Evolutionary conservation across 2,329 filamentous ascomycete species (phyloP), one percentile per base, ranked within the genome.

Genomic region (Aciculosporium take): DNA sequence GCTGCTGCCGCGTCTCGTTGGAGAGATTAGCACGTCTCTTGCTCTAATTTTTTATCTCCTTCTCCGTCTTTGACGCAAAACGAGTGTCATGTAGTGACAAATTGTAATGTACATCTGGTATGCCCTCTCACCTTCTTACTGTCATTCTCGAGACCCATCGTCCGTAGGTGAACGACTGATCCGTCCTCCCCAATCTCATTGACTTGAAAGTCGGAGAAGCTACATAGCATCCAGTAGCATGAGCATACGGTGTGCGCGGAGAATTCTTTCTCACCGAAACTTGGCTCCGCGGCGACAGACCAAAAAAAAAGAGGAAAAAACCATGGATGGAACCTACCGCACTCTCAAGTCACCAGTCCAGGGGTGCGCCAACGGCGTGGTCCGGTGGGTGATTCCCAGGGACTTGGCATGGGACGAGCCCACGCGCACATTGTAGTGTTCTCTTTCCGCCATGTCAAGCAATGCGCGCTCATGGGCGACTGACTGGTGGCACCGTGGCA

Each of bases 191-290:
- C 66, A 47, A 95, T 89, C 60, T 95, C 88, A 55, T 94, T 88
- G 51, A 95, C 88, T 51, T 91, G 68, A 53, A 95, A 95, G 58
- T 95, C 88, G 4, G 87, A 89, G 60, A 88, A 95, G 49, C 85
- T 76, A 38, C 3, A 2, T 5, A 10, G 17, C n/a, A 12, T 24
- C 38, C 8, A 37, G 28, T 33, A 4, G n/a, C 21, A 28, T 12
- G 7, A 12, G 9, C 17, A 17, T 27, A 23, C 9, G n/a, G n/a
- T n/a, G n/a, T n/a, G n/a, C n/a, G n/a, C n/a, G n/a, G n/a, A n/a
- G n/a, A 1, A 21, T n/a, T 2, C 3, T 7, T 15, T 21, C 18
- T 35, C 18, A 18, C 12, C 24, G 4, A 27, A 13, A 13, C 17
- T 10, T 25, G 21, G 13, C 31, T n/a, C n/a, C n/a, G n/a, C n/a